These are phyloP conservation scores for Mortierella hygrophila DNA, from an alignment of 192 early-diverging fungal genomes.

Conservation along the genomic window DNA sequence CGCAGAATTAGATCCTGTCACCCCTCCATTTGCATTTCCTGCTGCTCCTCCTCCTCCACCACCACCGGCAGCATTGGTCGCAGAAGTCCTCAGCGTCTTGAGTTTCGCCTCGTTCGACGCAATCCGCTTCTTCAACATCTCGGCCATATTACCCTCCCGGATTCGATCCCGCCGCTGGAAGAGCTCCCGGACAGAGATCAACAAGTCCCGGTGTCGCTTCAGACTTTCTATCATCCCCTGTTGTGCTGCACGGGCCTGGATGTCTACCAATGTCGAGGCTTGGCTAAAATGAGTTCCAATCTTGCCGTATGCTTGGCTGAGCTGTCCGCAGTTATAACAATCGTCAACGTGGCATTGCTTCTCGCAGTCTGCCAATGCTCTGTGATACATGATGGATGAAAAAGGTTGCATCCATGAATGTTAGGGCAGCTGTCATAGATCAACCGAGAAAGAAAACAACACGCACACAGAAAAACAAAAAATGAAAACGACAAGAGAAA, in stretches of 20 bases:
- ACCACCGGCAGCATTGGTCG: conserved; percentile 26
- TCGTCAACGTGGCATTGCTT: conserved; percentile 67
- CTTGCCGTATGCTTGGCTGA: conserved; percentile 63
- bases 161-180: conserved; percentile 68
- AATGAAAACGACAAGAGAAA: too few relatives aligned
- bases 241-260: conserved; percentile 54
- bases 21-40: background rate
- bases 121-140: conserved; percentile 69
- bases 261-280: conserved; percentile 54
- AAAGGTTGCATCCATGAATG: background rate
- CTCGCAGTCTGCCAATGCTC: conserved; percentile 66
- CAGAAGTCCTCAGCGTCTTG: conserved; percentile 55
- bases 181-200: conserved; percentile 69
- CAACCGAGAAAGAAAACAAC: background rate
- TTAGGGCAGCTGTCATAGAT: background rate
- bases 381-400: conserved; percentile 24
- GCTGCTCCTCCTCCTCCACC: conserved; percentile 9
- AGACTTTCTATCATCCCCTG: conserved; percentile 71
- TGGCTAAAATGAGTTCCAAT: conserved; percentile 64
- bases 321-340: conserved; percentile 67
- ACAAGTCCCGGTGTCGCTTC: conserved; percentile 74
- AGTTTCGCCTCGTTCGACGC: conserved; percentile 61
- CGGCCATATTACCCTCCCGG: conserved; percentile 56
- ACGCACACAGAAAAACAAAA: background rate
- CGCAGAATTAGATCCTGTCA: background rate